phyloP scores from a whole-genome alignment of 139 green algal species.

The Medakamo hakoo region DNA sequence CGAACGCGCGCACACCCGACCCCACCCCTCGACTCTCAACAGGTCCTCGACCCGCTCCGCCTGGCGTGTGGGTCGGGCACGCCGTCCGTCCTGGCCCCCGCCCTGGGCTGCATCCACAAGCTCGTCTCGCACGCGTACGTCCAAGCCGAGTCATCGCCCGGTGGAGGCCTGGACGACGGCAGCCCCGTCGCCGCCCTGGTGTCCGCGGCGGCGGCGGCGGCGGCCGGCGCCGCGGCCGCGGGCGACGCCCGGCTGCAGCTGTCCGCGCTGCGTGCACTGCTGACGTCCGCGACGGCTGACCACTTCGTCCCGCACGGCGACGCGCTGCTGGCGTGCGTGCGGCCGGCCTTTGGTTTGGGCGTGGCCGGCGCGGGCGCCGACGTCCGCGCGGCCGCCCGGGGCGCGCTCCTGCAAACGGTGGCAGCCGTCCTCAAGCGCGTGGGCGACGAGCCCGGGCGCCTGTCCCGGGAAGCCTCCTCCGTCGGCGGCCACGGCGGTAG shows the following conservation, averaged over 20 bases:
- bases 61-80: conserved; percentile 31
- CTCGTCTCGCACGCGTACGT: conserved; percentile 65
- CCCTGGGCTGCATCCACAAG: conserved; percentile 78
- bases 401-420: conserved; percentile 73
- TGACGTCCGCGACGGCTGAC: conserved; percentile 45
- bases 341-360: conserved; percentile 77
- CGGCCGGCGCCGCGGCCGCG: neutral
- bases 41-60: conserved; percentile 52
- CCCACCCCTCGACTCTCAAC: neutral
- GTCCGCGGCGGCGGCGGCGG: neutral
- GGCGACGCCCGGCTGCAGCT: conserved; percentile 11
- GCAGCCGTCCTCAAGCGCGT: conserved; percentile 73
- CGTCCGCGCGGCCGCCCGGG: conserved; percentile 59
- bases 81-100: conserved; percentile 41
- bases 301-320: conserved; percentile 79
- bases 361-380: conserved; percentile 38
- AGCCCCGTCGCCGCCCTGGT: conserved; percentile 25
- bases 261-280: conserved; percentile 60
- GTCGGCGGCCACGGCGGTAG: neutral
- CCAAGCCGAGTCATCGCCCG: conserved; percentile 37
- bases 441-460: conserved; percentile 23
- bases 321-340: conserved; percentile 55
- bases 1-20: no score
- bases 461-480: neutral
- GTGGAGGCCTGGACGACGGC: conserved; percentile 33